Percentiles rank a stretch among this genome's conserved stretches.
These are phyloP conservation scores for Colletotrichum melonis DNA, from an alignment of 2,329 filamentous ascomycete species.

Conservation along the genomic window DNA sequence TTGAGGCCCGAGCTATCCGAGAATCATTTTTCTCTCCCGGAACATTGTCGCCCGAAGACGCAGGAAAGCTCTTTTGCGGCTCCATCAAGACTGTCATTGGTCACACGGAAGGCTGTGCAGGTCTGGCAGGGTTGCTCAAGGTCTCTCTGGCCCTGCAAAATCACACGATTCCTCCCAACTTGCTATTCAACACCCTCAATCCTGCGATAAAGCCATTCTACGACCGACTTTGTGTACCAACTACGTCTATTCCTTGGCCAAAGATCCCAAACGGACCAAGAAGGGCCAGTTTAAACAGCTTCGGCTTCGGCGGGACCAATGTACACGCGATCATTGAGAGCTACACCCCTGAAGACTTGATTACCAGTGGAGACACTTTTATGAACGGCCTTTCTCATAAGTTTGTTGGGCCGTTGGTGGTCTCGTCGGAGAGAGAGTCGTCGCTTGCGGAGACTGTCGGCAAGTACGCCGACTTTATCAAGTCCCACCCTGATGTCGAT, in stretches of 20 bases:
- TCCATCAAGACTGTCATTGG: slow-evolving; percentile 43
- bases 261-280: slow-evolving; percentile 36
- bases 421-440: no score
- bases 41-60: neutral
- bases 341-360: neutral
- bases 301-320: slow-evolving; percentile 44
- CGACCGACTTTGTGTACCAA: slow-evolving; percentile 39
- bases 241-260: slow-evolving; percentile 41
- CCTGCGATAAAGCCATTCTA: slow-evolving; percentile 21
- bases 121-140: slow-evolving; percentile 27
- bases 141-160: slow-evolving; percentile 9
- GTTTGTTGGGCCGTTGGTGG: no score
- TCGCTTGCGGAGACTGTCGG: no score
- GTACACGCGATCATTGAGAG: slow-evolving; percentile 41
- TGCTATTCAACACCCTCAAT: slow-evolving; percentile 34
- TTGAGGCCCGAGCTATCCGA: slow-evolving; percentile 55
- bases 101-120: slow-evolving; percentile 40
- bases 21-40: slow-evolving; percentile 28
- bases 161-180: slow-evolving; percentile 14
- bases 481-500: no score
- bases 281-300: slow-evolving; percentile 49
- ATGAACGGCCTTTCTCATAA: no score
- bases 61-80: slow-evolving; percentile 37
- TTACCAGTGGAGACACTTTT: neutral
- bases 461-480: no score